Percentiles rank a stretch among this genome's conserved stretches.
Evolutionary conservation across 148 eudicot genomes (phyloP).

Genomic region (Simmondsia chinensis): DNA sequence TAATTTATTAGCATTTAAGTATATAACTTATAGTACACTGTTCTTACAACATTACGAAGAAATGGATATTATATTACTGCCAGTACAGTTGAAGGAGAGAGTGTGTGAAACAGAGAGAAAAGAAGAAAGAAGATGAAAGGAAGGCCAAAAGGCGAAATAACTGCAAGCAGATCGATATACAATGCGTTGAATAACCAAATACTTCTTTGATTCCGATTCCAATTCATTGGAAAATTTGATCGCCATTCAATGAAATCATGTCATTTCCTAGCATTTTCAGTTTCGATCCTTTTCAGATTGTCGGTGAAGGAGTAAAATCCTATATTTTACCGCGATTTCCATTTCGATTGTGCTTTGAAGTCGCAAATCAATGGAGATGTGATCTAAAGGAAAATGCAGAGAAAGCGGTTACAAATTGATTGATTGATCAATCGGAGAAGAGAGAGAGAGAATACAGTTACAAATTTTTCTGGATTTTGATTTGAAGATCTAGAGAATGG

Average conservation of each 20-base stretch:
- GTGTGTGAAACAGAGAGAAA: neutral
- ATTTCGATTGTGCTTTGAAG: neutral
- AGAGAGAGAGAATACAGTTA: conserved; percentile 1
- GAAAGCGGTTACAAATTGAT: neutral
- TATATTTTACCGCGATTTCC: too few relatives aligned
- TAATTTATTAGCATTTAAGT: too few relatives aligned
- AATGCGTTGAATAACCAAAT: neutral
- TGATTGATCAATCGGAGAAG: neutral
- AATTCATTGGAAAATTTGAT: conserved; percentile 3
- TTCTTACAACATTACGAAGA: conserved; percentile 1
- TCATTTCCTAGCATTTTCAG: too few relatives aligned
- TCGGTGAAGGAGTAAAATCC: too few relatives aligned
- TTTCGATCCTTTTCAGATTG: too few relatives aligned
- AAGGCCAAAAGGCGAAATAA: conserved; percentile 4
- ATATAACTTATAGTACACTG: neutral
- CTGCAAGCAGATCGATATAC: conserved; percentile 11
- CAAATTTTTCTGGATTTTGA: too few relatives aligned
- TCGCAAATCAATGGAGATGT: neutral
- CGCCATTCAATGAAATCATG: too few relatives aligned
- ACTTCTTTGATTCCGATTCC: neutral
- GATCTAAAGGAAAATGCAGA: neutral
- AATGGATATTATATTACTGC: conserved; percentile 1
- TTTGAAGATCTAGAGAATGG: conserved; percentile 37
- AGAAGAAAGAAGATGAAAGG: neutral
- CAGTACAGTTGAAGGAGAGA: conserved; percentile 5